Conservation (phyloP, 129 eudicot genomes). For the Flaveria sonorensis region DNA sequence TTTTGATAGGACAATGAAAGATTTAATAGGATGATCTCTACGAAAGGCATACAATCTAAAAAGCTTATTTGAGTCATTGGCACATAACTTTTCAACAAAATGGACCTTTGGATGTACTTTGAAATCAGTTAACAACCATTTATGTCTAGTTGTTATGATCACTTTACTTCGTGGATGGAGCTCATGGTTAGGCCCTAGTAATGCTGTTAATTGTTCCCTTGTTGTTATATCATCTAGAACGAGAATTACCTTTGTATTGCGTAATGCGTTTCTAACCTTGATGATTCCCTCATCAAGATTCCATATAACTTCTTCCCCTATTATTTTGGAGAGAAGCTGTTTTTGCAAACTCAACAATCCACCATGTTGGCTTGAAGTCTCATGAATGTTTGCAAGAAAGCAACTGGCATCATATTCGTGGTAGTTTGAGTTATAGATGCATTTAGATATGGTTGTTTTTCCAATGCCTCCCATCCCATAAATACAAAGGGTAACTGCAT, state of each 20-base stretch:
- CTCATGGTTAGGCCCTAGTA: background rate
- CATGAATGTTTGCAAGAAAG: conserved; percentile 32
- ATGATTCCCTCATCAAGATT: conserved; percentile 8
- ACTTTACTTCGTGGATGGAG: conserved; percentile 24
- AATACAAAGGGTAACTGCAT: background rate
- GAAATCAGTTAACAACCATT: background rate
- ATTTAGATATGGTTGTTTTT: conserved; percentile 38
- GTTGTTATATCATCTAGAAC: conserved; percentile 17
- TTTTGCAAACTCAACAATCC: conserved; percentile 26
- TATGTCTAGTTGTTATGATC: conserved; percentile 10
- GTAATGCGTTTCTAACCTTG: background rate
- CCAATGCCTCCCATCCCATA: conserved; percentile 39
- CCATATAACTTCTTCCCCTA: background rate
- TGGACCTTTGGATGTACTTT: background rate
- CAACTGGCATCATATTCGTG: conserved; percentile 19
- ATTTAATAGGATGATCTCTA: conserved; percentile 13
- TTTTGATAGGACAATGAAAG: background rate
- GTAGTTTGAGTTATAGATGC: conserved; percentile 25
- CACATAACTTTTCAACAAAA: background rate
- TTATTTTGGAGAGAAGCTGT: conserved; percentile 33
- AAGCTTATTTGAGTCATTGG: conserved; percentile 26
- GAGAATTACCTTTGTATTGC: conserved; percentile 12
- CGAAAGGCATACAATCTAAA: conserved; percentile 39
- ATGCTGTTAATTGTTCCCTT: background rate
- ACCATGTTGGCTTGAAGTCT: background rate